Evolutionary conservation across 2,329 filamentous ascomycete species (phyloP).

Genomic region (Diplodia sapinea): DNA sequence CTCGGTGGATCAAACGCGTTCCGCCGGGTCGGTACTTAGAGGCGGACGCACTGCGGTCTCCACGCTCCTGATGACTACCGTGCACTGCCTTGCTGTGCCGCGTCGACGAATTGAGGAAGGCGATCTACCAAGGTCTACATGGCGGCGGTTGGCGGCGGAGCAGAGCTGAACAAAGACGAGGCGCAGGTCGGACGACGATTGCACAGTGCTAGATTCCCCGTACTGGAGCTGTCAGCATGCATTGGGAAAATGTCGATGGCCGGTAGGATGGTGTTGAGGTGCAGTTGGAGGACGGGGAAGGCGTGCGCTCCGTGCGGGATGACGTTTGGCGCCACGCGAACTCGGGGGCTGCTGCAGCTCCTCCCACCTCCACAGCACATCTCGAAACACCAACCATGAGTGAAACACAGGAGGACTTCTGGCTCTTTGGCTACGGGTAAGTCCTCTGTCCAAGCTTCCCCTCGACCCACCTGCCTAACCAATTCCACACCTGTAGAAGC

Average conservation of each 20-base stretch:
- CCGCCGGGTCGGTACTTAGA: not conserved
- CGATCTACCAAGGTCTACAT: not conserved
- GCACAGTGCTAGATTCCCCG: too few relatives aligned
- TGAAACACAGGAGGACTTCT: slow-evolving; percentile 69
- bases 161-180: not conserved
- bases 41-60: not conserved
- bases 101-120: not conserved
- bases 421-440: slow-evolving; percentile 97
- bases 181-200: not conserved
- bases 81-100: slow-evolving; percentile 21
- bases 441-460: slow-evolving; percentile 36
- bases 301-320: slow-evolving; percentile 24
- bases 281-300: not conserved
- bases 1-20: slow-evolving; percentile 7
- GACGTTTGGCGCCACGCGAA: slow-evolving; percentile 19
- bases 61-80: not conserved
- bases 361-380: not conserved
- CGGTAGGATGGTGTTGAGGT: slow-evolving; percentile 14
- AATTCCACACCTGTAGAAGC: slow-evolving; percentile 63
- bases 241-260: not conserved
- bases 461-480: not conserved
- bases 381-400: slow-evolving; percentile 1
- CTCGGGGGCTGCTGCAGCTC: not conserved
- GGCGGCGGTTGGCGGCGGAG: not conserved
- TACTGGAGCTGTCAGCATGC: not conserved